These are phyloP conservation scores for Cercophora newfieldiana DNA, from an alignment of 495 filamentous ascomycete genomes.

Conservation along the genomic window DNA sequence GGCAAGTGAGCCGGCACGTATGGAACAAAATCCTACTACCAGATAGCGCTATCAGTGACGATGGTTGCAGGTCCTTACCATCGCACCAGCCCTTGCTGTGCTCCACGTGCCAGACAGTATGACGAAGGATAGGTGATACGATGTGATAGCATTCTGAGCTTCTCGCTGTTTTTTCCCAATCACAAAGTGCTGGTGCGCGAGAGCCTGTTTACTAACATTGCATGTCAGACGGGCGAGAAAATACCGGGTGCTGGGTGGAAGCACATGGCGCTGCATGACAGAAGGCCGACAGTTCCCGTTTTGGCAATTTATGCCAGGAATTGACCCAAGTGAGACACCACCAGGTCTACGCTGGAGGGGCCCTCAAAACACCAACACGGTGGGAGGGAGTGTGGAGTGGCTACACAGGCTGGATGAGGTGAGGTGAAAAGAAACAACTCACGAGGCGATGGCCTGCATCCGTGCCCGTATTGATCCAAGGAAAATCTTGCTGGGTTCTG, in stretches of 20 bases:
- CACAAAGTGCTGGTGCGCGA: background rate
- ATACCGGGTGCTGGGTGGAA: background rate
- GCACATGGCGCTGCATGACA: background rate
- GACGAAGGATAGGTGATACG: too few species aligned
- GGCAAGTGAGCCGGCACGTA: background rate
- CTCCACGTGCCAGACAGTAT: too few species aligned
- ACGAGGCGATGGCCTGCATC: background rate
- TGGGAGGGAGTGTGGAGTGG: too few species aligned
- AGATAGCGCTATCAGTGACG: background rate
- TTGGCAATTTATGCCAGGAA: slow-evolving; percentile 14
- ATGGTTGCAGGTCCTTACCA: background rate
- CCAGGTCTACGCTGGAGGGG: background rate
- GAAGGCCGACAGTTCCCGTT: background rate
- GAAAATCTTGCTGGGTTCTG: background rate
- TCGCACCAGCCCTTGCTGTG: too few species aligned
- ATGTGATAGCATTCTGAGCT: too few species aligned
- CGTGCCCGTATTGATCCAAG: background rate
- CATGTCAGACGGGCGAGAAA: background rate
- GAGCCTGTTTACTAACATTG: background rate
- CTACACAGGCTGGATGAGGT: too few species aligned
- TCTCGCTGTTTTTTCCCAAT: too few species aligned
- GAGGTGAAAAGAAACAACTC: background rate
- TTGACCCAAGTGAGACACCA: slow-evolving; percentile 10
- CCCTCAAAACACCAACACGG: background rate
- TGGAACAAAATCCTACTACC: background rate